Base-by-base conservation (phyloP, 2,329 filamentous ascomycete species). In the Verticillium nonalfalfae region DNA sequence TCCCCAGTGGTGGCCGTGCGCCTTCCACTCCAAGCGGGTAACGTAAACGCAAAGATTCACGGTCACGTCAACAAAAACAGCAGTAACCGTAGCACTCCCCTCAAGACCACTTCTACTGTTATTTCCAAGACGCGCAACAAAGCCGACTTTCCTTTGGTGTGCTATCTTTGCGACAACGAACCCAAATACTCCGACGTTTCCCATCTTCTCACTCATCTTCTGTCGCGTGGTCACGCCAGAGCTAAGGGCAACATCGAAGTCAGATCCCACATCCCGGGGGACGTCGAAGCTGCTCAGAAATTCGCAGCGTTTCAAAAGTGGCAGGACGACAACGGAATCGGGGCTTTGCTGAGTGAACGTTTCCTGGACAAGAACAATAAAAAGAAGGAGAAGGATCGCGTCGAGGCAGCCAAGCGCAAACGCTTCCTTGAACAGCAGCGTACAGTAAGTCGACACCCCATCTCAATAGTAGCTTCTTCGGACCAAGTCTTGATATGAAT, bases 121-220 rank as follows among this genome's bases (percentile, higher is more conserved):
- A n/a, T 26, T 52, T 52, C 45, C 45, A 59, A 59, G 58, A 40
- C 35, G 33, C 58, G 18, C 18, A 26, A 34, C 34, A 52, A 52
- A 52, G 45, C 40, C 15, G 36, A 11, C 45, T 33, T 93, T 62
- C 86, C 90, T 61, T 85, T 97, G 57, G 78, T 86, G 67, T 98
- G 94, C 84, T 87, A 82, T 70, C 88, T 97, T 67, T 98, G 94
- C 73, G 89, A 90, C 39, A 91, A 89, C 67, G 84, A 83, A 63
- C 91, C 91, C 45, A 84, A 77, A 35, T 97, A 97, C 76, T 96
- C 92, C 61, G 94, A 98, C 74, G 81, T 93, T 55, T 97, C 93
- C 38, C 94, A 97, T 74, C 81, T 97, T 40, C 85, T 98, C 71
- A 98, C 94, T 13, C 94, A 98, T 72, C 86, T 97, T 64, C 87